Conservation (phyloP, 352 stramenopile species). For the Phytophthora capsici region DNA sequence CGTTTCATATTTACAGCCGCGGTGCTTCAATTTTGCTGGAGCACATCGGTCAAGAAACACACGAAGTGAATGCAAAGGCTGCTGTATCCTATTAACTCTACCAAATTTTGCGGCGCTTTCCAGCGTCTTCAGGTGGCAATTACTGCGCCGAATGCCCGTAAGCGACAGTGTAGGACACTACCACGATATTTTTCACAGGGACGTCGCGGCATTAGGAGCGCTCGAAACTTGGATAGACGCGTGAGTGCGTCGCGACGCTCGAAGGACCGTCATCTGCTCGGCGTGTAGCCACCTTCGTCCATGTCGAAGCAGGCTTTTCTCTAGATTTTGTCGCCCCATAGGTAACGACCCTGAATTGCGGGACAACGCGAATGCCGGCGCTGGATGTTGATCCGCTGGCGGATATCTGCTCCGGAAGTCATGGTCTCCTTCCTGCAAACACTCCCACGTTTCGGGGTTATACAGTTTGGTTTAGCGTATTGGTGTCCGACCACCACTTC, state of each 20-base stretch:
- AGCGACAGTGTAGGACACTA: slow-evolving; percentile 24
- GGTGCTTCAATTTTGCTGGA: slow-evolving; percentile 19
- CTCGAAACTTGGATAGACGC: slow-evolving; percentile 33
- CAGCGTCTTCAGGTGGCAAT: slow-evolving; percentile 12
- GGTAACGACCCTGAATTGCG: slow-evolving; percentile 24
- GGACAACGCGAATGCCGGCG: not conserved
- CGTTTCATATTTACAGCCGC: slow-evolving; percentile 35
- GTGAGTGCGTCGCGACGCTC: slow-evolving; percentile 30
- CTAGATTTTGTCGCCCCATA: slow-evolving; percentile 18
- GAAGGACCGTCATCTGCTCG: slow-evolving; percentile 20
- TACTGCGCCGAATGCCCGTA: slow-evolving; percentile 18
- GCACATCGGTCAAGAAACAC: slow-evolving; percentile 22
- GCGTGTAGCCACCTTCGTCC: slow-evolving; percentile 39
- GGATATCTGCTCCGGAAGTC: slow-evolving; percentile 3
- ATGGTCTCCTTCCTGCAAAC: slow-evolving; percentile 2
- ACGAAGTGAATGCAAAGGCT: slow-evolving; percentile 23
- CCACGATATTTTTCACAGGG: slow-evolving; percentile 37
- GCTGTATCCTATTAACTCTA: slow-evolving; percentile 12
- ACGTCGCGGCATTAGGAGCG: slow-evolving; percentile 4
- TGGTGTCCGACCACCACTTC: slow-evolving; percentile 19
- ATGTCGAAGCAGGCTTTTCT: slow-evolving; percentile 14
- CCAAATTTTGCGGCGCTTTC: slow-evolving; percentile 18
- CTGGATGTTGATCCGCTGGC: slow-evolving; percentile 4
- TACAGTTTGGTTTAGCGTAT: slow-evolving; percentile 28
- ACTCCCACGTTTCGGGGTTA: slow-evolving; percentile 25